phyloP scores from a whole-genome alignment of 192 early-diverging fungal genomes.

The Coemansia interrupta region DNA sequence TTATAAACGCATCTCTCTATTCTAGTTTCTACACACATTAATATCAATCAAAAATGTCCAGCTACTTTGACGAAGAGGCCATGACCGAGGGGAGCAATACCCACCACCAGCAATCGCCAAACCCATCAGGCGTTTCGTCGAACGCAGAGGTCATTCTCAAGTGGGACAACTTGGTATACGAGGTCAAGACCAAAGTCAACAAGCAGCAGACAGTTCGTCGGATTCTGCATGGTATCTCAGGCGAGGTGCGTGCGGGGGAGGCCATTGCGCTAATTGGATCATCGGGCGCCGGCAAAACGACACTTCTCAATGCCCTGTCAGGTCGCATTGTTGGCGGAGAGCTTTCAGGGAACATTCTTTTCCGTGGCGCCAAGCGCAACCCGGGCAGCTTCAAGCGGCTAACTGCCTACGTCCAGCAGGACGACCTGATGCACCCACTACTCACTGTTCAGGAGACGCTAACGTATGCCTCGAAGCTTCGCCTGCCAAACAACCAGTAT shows the following conservation, averaged over 20 bases:
- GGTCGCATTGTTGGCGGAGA: constrained; percentile 61
- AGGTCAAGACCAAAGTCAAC: constrained; percentile 36
- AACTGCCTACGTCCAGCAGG: constrained; percentile 54
- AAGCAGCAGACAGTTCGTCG: constrained; percentile 19
- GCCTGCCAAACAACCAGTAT: constrained; percentile 59
- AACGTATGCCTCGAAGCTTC: constrained; percentile 69
- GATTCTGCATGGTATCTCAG: constrained; percentile 69
- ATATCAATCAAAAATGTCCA: constrained; percentile 16
- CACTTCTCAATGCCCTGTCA: constrained; percentile 76
- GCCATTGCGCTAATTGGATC: constrained; percentile 90
- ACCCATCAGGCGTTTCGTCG: background rate
- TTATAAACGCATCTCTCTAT: too few species aligned
- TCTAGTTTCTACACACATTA: background rate
- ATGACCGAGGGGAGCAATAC: constrained; percentile 29
- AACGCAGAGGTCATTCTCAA: constrained; percentile 30
- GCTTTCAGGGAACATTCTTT: constrained; percentile 55
- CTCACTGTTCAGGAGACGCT: constrained; percentile 78
- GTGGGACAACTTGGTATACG: constrained; percentile 44
- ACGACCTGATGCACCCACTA: constrained; percentile 57
- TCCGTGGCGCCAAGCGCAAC: constrained; percentile 54
- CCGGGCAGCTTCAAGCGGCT: constrained; percentile 50
- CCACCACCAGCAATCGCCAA: background rate
- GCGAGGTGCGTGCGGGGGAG: constrained; percentile 68
- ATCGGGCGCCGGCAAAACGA: constrained; percentile 88
- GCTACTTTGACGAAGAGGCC: constrained; percentile 33